Evolutionary conservation across 1,139 yeast species (phyloP), one percentile per base, ranked within the genome.

Genomic region (Sugiyamaella japonica): DNA sequence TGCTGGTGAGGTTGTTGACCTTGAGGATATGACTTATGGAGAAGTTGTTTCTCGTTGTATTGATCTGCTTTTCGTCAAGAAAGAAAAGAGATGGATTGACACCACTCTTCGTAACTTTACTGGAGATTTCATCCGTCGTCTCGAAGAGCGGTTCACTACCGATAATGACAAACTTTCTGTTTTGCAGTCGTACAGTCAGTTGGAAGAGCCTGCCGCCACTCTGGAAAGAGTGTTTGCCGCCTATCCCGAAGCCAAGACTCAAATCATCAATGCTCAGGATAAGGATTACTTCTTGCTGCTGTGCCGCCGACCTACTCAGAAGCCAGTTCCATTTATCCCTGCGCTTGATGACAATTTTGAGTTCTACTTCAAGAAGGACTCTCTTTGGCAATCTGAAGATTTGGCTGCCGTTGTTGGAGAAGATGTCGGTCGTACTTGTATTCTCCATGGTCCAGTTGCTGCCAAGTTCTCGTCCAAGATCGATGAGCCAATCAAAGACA

Each of bases 341-440:
- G 87, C 89, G 29, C 80, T 93, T 72, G 96, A 95, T 70, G 96
- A 89, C 64, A 86, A 89, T 76, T 90, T 93, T 68, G 97, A 93
- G 73, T 86, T 85, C 70, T 93, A 88, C 82, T 95, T 93, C 82
- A 93, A 93, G 84, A 93, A 93, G 78, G 99, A 93, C 74, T 91
- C 98, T 49, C 81, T 93, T 71, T 93, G 99, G 99, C 99, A 93
- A 80, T 88, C 97, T 37, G 99, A 93, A 78, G 95, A 89, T 71
- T 81, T 93, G 69, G 98, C 91, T 72, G 89, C 97, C 60, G 98
- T 93, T 68, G 93, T 89, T 61, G 99, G 81, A 65, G 91, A 86
- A 69, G 99, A 93, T 73, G 98, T 93, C 61, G 95, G 91, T 75
- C 88, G 99, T 80, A 91, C 97, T 20, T 95, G 99, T 86, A 90